A percentile compares a stretch with the other conserved stretches of the same genome.
Conservation (phyloP, 2,329 filamentous ascomycete genomes). For the Colletotrichum graminicola region DNA sequence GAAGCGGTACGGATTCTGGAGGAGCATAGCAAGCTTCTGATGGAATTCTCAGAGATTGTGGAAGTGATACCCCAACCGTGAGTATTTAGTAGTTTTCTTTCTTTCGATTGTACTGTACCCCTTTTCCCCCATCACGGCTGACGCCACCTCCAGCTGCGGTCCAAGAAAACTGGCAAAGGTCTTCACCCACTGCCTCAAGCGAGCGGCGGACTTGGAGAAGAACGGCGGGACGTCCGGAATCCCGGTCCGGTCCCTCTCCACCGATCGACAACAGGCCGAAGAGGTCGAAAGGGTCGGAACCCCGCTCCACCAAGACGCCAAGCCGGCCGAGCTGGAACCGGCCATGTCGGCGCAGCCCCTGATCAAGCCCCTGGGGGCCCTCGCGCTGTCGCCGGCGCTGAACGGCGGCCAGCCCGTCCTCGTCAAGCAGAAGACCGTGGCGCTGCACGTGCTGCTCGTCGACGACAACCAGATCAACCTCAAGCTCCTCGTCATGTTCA, state of each 20-base stretch:
- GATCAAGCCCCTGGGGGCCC: slow-evolving; percentile 27
- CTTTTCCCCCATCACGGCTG: background rate
- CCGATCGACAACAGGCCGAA: background rate
- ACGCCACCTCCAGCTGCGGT: slow-evolving; percentile 36
- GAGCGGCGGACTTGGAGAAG: slow-evolving; percentile 16
- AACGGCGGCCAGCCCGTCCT: slow-evolving; percentile 15
- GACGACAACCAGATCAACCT: slow-evolving; percentile 60
- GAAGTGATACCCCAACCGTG: slow-evolving; percentile 51
- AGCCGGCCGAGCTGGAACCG: background rate
- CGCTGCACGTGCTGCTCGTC: slow-evolving; percentile 51
- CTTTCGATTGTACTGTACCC: background rate
- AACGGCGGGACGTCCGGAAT: background rate
- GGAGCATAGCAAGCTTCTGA: slow-evolving; percentile 44
- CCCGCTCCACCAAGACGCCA: slow-evolving; percentile 2
- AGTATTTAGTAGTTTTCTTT: slow-evolving; percentile 10
- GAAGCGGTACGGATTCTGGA: slow-evolving; percentile 47
- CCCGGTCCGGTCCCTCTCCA: background rate
- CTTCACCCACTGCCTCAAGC: slow-evolving; percentile 45
- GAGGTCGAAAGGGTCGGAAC: slow-evolving; percentile 12
- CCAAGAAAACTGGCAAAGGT: slow-evolving; percentile 49
- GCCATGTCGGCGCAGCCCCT: slow-evolving; percentile 2
- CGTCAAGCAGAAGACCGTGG: slow-evolving; percentile 10
- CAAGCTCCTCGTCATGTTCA: slow-evolving; percentile 56
- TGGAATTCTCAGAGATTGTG: slow-evolving; percentile 46
- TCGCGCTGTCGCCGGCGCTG: background rate